Evolutionary conservation across 2,329 filamentous ascomycete species (phyloP).

Genomic region (Xylariaceae sp.): DNA sequence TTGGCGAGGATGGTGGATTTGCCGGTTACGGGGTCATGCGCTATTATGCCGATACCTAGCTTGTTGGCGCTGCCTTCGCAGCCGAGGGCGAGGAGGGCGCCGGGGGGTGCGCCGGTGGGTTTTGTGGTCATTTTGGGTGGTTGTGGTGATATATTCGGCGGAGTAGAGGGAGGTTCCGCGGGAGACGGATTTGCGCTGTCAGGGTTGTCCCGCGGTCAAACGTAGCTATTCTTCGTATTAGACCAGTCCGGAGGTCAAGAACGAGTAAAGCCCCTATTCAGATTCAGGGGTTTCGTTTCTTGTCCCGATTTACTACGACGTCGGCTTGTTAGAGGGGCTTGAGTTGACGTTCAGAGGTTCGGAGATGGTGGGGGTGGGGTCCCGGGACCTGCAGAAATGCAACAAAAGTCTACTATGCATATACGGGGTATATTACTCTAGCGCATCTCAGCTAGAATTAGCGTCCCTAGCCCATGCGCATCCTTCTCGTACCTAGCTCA

Average conservation of each 20-base stretch:
- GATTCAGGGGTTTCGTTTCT: too few species aligned
- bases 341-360: slow-evolving; percentile 3
- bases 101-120: background rate
- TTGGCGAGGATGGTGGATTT: slow-evolving; percentile 77
- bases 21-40: slow-evolving; percentile 56
- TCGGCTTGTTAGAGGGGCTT: slow-evolving; percentile 16
- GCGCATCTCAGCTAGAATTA: background rate
- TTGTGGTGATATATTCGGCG: background rate
- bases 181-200: background rate
- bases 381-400: background rate
- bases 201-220: background rate
- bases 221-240: background rate
- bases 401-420: slow-evolving; percentile 9
- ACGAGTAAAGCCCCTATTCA: too few species aligned
- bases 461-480: background rate
- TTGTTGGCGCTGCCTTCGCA: slow-evolving; percentile 96
- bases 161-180: background rate
- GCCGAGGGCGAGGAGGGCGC: slow-evolving; percentile 49
- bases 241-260: background rate
- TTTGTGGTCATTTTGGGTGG: slow-evolving; percentile 6
- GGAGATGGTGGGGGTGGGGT: slow-evolving; percentile 18
- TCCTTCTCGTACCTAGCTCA: background rate
- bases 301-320: background rate
- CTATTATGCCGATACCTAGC: slow-evolving; percentile 87
- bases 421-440: background rate